Base-by-base conservation (phyloP, 352 stramenopile genomes). In the Phytophthora kernoviae region DNA sequence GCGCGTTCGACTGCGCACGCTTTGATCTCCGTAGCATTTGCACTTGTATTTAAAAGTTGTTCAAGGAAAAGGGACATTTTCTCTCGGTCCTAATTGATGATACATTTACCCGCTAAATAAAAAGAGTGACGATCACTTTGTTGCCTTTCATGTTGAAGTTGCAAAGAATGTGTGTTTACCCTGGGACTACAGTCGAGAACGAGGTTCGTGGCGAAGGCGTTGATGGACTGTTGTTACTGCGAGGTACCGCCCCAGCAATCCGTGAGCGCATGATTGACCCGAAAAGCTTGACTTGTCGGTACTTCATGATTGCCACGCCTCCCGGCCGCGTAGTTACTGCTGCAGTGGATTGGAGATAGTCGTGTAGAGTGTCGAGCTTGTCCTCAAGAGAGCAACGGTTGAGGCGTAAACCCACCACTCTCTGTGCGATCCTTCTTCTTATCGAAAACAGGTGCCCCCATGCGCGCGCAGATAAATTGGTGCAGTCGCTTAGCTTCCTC, bases 251-350 rank as follows among this genome's bases (percentile, higher is more conserved):
- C 4, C 58, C 59, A 34, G 64, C 9, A 20, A 87, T 68, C 1
- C 66, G 57, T 20, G 69, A 68, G n/a, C 77, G 72, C 73, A 91
- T 78, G 50, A 91, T 88, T 4, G 75, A 82, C 2, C 74, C 78
- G 53, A 91, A 88, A 1, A 68, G 68, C 30, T 88, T 88, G 49
- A 88, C 73, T 50, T 91, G 79, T 2, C 78, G 76, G 55, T 79
- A 79, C 34, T 89, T 91, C 22, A 73, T 55, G n/a, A 91, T 61
- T 5, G 70, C 65, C 14, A 62, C 59, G 2, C 60, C 63, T 41
- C 70, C 42, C 0, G 40, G 40, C 32, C 49, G 26, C 14, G 54
- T 37, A 22, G 45, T 62, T 59, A 54, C 51, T 14, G 22, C 50
- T 22, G 62, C 50, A 26, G 65, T 65, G 0, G 70, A 62, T 33